These are phyloP conservation scores for Geotrichum fermentans DNA, from an alignment of 1,139 yeast species.

Conservation along the genomic window DNA sequence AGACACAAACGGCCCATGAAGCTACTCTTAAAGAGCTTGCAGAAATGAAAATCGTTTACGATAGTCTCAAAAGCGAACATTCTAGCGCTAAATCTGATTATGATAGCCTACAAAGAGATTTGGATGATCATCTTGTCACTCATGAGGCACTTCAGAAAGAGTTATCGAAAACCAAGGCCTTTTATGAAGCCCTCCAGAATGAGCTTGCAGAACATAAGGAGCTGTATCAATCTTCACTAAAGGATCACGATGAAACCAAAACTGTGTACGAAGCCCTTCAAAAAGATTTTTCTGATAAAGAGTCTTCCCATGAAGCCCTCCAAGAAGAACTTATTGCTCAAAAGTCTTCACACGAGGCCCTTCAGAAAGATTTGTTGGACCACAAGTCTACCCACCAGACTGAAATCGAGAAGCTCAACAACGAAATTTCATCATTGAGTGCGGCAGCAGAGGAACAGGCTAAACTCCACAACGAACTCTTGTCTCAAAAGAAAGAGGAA, in stretches of 20 bases:
- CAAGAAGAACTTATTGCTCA: neutral
- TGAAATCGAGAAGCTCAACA: neutral
- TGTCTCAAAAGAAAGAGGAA: conserved; percentile 1
- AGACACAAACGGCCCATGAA: neutral
- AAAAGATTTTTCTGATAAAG: neutral
- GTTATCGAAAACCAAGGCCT: neutral
- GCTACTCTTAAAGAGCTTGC: neutral
- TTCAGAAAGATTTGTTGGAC: conserved; percentile 11
- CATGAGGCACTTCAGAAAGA: neutral
- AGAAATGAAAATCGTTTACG: neutral
- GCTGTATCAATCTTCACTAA: conserved; percentile 1
- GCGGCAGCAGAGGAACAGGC: neutral
- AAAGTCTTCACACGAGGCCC: conserved; percentile 5
- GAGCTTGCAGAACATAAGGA: conserved; percentile 4
- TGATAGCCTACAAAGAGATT: neutral
- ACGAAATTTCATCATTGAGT: neutral
- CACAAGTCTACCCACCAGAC: conserved; percentile 2
- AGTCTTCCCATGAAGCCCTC: conserved; percentile 3
- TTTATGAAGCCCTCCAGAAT: conserved; percentile 5
- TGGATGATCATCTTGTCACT: neutral
- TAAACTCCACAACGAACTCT: neutral
- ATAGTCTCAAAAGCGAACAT: neutral
- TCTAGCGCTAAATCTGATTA: neutral
- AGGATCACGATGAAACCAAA: conserved; percentile 11
- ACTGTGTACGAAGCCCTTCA: neutral